Conservation (phyloP, 208 protist genomes). For the Strigomonas culicis region DNA sequence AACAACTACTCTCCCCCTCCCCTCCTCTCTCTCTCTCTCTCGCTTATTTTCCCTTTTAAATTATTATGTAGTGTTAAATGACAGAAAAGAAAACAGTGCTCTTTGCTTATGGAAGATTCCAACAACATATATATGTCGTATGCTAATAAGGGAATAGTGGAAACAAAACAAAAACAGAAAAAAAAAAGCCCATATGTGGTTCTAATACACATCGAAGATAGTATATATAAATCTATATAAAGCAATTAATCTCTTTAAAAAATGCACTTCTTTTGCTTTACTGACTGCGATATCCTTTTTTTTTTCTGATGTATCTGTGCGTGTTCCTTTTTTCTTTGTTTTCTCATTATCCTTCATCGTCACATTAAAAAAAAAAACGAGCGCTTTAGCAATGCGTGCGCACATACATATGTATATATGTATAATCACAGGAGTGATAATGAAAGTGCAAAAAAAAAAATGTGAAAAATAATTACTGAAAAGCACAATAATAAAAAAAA, state of each 20-base stretch:
- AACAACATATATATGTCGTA: no score
- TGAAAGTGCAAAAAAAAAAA: neutral
- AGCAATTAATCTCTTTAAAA: constrained; percentile 1
- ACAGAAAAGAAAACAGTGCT: neutral
- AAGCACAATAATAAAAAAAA: constrained; percentile 4
- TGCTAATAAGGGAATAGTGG: neutral
- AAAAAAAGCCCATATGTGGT: constrained; percentile 3
- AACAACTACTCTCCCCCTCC: neutral
- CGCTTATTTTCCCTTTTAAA: neutral
- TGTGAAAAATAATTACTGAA: neutral
- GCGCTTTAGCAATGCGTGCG: neutral
- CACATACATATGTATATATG: neutral
- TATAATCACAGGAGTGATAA: neutral
- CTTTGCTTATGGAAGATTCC: no score
- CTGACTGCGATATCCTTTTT: neutral
- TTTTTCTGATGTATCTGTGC: neutral
- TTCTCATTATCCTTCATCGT: neutral
- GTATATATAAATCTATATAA: neutral
- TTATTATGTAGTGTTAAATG: neutral
- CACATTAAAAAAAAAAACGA: no score
- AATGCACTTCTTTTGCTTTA: neutral
- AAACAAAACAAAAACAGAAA: constrained; percentile 5
- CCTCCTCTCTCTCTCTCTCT: neutral
- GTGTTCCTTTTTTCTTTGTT: constrained; percentile 1
- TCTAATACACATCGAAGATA: no score